Base-by-base conservation (phyloP, 768 basidiomycete species). In the Podaxis mareebaensis region DNA sequence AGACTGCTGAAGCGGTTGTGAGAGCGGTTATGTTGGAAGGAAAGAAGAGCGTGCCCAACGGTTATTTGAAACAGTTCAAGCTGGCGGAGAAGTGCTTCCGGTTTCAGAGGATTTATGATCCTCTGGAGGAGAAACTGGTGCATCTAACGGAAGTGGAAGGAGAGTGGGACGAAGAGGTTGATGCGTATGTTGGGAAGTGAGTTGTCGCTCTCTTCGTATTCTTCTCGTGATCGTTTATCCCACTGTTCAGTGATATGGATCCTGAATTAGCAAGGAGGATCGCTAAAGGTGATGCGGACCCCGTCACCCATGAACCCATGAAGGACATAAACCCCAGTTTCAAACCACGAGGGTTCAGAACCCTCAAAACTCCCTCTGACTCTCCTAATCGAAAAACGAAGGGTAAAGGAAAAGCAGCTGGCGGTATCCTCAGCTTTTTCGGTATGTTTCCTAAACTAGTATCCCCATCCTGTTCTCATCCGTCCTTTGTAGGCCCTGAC, bases 91-190 rank as follows among this genome's bases (percentile, higher is more conserved):
- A 89, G 67, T 96, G 93, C 58, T 99, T 99, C 71, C 78, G 92
- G 57, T 89, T 98, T 74, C 97, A 99, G 70, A 81, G 95, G 60
- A 95, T 98, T 44, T 99, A 91, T 73, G 90, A 93, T 74, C 95
- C 96, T 0, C 65, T 77, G 22, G 66, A 77, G 38, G 79, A 88
- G 73, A 79, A 74, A 61, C 77, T 99, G 13, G 89, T 93, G 1
- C 84, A 91, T 71, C 74, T 99, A 63, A 86, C 82, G 26, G 84
- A 86, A 1, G 80, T 91, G 0, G 81, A 77, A 36, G 81, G 70
- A n/a, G 79, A 75, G 5, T 88, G 85, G 83, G 82, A 84, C 67
- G 79, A 81, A 15, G 83, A 82, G 62, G 78, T 79, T n/a, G 88
- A 93, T 61, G 83, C 82, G 60, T 91, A 89, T 74, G 86, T 95